These are phyloP conservation scores for Colletotrichum sp. DNA, from an alignment of 2,329 filamentous ascomycete species.

Conservation along the genomic window DNA sequence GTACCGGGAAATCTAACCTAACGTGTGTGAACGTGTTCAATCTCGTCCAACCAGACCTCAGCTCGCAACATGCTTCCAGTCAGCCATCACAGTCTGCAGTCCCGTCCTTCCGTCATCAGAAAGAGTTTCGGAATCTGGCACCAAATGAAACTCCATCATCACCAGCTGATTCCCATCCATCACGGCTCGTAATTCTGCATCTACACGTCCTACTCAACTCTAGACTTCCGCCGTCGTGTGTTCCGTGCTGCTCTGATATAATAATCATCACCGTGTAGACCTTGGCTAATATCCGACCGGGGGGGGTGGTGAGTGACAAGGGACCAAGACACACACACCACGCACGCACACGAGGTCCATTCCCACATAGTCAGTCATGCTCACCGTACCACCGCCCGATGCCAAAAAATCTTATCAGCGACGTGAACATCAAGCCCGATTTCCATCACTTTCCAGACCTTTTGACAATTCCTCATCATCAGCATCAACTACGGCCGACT, in stretches of 20 bases:
- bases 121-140: conserved; percentile 14
- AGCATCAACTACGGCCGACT: neutral
- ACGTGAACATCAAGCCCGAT: neutral
- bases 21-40: conserved; percentile 2
- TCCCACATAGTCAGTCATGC: conserved; percentile 4
- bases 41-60: conserved; percentile 1
- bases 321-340: conserved; percentile 3
- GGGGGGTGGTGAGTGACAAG: neutral
- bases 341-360: neutral
- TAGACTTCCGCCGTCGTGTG: neutral
- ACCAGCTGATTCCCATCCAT: neutral
- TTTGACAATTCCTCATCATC: neutral
- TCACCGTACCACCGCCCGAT: conserved; percentile 2
- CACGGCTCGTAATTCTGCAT: neutral
- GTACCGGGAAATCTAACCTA: neutral
- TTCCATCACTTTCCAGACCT: neutral
- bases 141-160: conserved; percentile 15
- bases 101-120: neutral
- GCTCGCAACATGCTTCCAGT: neutral
- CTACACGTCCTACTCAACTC: neutral
- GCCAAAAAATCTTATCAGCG: neutral
- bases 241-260: conserved; percentile 1
- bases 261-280: neutral
- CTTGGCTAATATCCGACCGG: conserved; percentile 5
- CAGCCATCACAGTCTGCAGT: neutral